phyloP scores from a whole-genome alignment of 2,329 filamentous ascomycete genomes.

The Verticillium nubilum region DNA sequence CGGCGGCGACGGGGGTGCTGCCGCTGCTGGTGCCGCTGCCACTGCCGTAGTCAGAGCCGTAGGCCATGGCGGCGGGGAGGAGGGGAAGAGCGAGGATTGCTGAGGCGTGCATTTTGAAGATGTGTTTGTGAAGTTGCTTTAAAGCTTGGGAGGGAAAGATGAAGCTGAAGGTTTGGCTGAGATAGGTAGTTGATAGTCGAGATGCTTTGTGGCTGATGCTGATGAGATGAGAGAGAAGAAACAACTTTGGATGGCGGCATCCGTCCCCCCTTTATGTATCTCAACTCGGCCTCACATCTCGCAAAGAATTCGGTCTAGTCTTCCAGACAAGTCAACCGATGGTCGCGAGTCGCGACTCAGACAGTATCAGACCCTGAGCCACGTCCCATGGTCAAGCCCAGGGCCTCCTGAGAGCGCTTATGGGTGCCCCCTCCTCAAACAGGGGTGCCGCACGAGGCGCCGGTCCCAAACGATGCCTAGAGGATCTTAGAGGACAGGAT shows the following conservation, averaged over 20 bases:
- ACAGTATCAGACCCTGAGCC: background rate
- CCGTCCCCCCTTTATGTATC: background rate
- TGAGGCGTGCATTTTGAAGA: conserved; percentile 8
- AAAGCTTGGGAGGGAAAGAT: background rate
- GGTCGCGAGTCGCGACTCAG: background rate
- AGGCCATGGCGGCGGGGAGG: conserved; percentile 7
- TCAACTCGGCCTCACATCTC: background rate
- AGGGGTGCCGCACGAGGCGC: background rate
- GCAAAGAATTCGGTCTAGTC: no score
- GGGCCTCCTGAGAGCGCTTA: background rate
- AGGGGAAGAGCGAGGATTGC: conserved; percentile 5
- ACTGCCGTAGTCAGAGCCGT: conserved; percentile 1
- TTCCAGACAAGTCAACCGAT: background rate
- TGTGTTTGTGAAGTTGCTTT: background rate
- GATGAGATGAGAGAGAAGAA: background rate
- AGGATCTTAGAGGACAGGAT: background rate
- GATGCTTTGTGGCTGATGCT: background rate
- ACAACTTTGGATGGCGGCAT: background rate
- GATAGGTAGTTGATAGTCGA: background rate
- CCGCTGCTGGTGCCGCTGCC: conserved; percentile 3
- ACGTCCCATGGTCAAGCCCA: no score
- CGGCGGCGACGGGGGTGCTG: background rate
- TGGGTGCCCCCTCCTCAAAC: background rate
- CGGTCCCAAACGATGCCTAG: background rate
- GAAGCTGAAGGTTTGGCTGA: background rate